A percentile compares a stretch with the other conserved stretches of the same genome.
phyloP scores from a whole-genome alignment of 2,329 filamentous ascomycete species.

The Teratosphaeria viscida region DNA sequence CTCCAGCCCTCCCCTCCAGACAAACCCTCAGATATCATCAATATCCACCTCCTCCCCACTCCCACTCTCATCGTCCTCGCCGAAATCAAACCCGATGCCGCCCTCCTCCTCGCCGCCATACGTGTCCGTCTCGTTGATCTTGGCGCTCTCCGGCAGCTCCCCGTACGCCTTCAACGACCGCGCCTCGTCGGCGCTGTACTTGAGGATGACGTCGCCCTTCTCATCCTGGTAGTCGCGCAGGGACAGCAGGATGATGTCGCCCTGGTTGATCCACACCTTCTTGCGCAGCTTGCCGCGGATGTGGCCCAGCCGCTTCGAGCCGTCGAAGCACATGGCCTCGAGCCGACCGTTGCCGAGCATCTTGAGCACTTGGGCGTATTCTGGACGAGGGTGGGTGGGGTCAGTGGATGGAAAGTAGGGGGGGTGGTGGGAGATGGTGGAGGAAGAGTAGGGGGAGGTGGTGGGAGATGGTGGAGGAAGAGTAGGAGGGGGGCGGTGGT shows the following conservation, averaged over 20 bases:
- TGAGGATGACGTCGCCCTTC: conserved; percentile 87
- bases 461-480: neutral
- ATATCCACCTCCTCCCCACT: conserved; percentile 77
- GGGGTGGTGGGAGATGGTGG: neutral
- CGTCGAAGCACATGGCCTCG: conserved; percentile 91
- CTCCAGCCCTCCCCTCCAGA: neutral
- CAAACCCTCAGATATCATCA: conserved; percentile 66
- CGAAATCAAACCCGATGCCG: conserved; percentile 97
- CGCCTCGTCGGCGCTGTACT: conserved; percentile 93
- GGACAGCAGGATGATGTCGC: conserved; percentile 81
- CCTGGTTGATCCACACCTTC: conserved; percentile 99
- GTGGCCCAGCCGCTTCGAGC: conserved; percentile 72
- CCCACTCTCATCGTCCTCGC: conserved; percentile 63
- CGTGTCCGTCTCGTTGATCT: conserved; percentile 99
- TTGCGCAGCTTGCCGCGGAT: conserved; percentile 95
- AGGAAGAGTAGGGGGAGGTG: neutral
- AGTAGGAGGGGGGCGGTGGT: neutral
- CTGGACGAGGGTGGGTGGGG: conserved; percentile 26
- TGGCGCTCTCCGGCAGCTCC: conserved; percentile 91
- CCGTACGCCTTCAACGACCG: conserved; percentile 92
- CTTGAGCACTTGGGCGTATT: conserved; percentile 81
- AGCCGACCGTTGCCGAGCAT: conserved; percentile 94
- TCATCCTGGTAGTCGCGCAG: conserved; percentile 90
- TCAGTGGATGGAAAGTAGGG: too few species aligned
- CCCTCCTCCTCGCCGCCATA: conserved; percentile 85